Base-by-base conservation (phyloP, 768 basidiomycete species). In the Dioszegia hungarica region DNA sequence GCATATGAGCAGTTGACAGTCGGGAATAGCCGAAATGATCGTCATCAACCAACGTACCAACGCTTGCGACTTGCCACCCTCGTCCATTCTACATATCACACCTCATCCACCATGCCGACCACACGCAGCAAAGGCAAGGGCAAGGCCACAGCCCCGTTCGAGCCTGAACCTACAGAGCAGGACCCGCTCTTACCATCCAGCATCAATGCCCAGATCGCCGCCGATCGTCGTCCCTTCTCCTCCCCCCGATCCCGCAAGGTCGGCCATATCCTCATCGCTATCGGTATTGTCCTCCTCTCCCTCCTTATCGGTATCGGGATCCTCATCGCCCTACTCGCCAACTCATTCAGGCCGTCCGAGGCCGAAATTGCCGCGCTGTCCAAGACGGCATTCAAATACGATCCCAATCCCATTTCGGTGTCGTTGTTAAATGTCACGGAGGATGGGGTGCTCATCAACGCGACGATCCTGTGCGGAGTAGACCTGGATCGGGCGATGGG, bases 401-500 rank as follows among this genome's bases (percentile, higher is more conserved):
- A 62, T 6, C 37, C 56, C 0, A 53, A 56, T 8, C 73, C 74
- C 2, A 60, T 68, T 9, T 45, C 52, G 1, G 51, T 75, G n/a
- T 39, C 57, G 11, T 52, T 77, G 1, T 27, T 77, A 39, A 73
- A 75, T 51, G 54, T 77, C 24, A 66, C 68, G 0, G 71, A 74
- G 11, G 61, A 69, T 41, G 69, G 70, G 0, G 24, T 73, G 0
- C 59, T 63, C 24, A 45, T 77, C 44, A 64, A 75, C 43, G 51
- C 74, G 14, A 59, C 59, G 1, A 52, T 73, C 0, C 36, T 48
- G 2, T 62, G 66, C 9, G 76, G 73, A 2, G 60, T 77, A 34
- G 76, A 77, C 56, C 61, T 62, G 0, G 72, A 75, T 51, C 36
- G 34, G 3, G 64, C 67, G 0, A 31, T 77, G 8, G 76, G 74